Base-by-base conservation (phyloP, 1,284 basidiomycete species). In the Ceratobasidium sp. region DNA sequence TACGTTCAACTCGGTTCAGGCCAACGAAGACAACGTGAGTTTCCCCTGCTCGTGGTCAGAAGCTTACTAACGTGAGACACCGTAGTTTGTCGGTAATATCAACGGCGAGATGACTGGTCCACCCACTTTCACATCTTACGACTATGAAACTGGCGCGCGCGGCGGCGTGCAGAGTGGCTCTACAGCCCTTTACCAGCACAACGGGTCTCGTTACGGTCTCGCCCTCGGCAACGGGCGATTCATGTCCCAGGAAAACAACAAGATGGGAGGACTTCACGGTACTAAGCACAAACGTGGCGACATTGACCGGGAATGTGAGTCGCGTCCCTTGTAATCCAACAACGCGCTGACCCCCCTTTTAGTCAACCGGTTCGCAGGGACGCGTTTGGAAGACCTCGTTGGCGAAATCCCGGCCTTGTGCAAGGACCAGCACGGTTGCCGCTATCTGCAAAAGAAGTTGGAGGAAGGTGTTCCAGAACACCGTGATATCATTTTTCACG, bases 371-470 rank as follows among this genome's bases (percentile, higher is more conserved):
- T 98, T 98, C 82, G 90, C 96, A 31, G 94, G 95, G 34, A 97
- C 95, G 56, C 91, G 95, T 65, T 87, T 99, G 73, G 98, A 99
- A 81, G 98, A 99, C 80, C 85, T 99, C 58, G 90, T 93, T 78
- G 97, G 97, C 76, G 95, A 98, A 83, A 96, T 99, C 78, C 90
- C 96, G 34, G 86, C 89, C 16, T 84, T 99, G 37, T 98, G 96
- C 89, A 98, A 98, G 83, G 98, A 99, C 82, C 98, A 99, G 84
- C 98, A 99, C 82, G 98, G 98, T 2, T 99, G 98, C 81, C 90
- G 98, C 48, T 99, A 98, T 82, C 85, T 99, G 74, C 98, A 99
- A 83, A 99, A 99, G 90, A 99, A 99, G 84, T 88, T 99, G 49
- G 98, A 99, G 82, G 98, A 99, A 81, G 94, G 93, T 76, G 89